Percentiles rank a stretch among this genome's conserved stretches.
phyloP scores from a whole-genome alignment of 345 rosid species.

The Eucalyptus shirleyi region DNA sequence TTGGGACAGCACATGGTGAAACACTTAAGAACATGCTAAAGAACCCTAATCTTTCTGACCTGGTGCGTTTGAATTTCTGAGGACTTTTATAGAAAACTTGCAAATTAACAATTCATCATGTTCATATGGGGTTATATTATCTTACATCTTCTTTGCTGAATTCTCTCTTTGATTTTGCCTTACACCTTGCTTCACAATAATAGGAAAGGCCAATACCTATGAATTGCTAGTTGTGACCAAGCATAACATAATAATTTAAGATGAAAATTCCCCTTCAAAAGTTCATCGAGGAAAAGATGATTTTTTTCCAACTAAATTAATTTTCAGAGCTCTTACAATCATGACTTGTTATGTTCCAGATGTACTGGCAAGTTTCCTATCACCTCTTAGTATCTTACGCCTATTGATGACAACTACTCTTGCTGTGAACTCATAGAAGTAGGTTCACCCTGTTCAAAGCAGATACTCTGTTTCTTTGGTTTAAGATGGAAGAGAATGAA shows the following conservation, averaged over 20 bases:
- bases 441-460: not conserved
- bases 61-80: constrained; percentile 19
- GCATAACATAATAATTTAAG: not conserved
- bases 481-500: not conserved
- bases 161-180: not conserved
- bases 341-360: not conserved
- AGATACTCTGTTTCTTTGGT: not conserved
- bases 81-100: not conserved
- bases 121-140: not conserved
- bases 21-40: constrained; percentile 44
- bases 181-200: not conserved
- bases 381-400: not conserved
- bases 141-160: not conserved
- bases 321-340: not conserved
- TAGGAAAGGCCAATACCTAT: not conserved
- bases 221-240: not conserved
- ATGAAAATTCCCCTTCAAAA: not conserved
- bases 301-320: not conserved
- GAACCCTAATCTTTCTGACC: constrained; percentile 44
- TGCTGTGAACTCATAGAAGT: not conserved
- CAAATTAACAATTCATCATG: not conserved
- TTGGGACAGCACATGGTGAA: constrained; percentile 67
- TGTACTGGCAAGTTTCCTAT: not conserved
- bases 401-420: not conserved
- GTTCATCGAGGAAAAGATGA: not conserved